Evolutionary conservation across 257 asterid species (phyloP).

Genomic region (Asclepias syriaca): DNA sequence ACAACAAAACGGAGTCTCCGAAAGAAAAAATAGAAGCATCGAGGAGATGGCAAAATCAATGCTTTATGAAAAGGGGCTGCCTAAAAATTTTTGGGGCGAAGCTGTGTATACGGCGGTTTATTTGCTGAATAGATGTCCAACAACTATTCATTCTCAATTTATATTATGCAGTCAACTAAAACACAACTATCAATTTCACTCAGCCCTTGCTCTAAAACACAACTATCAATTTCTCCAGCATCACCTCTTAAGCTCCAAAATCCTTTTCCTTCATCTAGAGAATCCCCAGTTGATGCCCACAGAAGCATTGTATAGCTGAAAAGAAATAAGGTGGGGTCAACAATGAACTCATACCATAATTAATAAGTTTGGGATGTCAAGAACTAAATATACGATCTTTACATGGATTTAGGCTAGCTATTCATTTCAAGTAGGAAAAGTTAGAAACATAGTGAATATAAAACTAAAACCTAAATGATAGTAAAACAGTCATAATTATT

Average conservation of each 20-base stretch:
- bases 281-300: not conserved
- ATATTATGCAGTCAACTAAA: no score
- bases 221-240: not conserved
- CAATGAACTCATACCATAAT: no score
- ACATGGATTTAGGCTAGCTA: not conserved
- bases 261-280: not conserved
- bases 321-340: not conserved
- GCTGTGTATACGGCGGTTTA: no score
- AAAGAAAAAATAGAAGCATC: no score
- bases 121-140: no score
- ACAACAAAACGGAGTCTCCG: no score
- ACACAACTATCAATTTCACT: no score
- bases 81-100: no score
- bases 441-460: not conserved
- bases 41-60: no score
- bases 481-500: not conserved
- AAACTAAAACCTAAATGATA: not conserved
- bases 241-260: not conserved
- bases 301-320: not conserved
- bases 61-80: no score
- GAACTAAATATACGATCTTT: not conserved
- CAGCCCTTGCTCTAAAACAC: no score
- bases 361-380: not conserved
- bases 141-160: no score
- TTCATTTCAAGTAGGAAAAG: not conserved